These are phyloP conservation scores for Schizochytrium sp. DNA, from an alignment of 108 stramenopile species.

Conservation along the genomic window DNA sequence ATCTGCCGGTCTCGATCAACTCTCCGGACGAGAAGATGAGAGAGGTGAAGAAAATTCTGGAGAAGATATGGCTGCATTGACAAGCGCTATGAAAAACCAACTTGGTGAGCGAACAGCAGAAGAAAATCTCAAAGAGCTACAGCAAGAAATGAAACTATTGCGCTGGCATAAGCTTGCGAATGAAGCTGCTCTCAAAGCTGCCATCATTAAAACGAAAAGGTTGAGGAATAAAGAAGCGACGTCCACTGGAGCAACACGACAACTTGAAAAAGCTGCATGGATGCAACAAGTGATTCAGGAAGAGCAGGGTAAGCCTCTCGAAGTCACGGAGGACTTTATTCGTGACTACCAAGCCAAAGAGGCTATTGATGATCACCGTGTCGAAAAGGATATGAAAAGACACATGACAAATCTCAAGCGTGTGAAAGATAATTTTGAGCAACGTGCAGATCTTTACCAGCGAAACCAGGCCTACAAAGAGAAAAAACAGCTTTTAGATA, in stretches of 20 bases:
- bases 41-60: background rate
- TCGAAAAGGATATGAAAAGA: slow-evolving; percentile 70
- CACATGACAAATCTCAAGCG: slow-evolving; percentile 69
- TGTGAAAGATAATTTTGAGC: slow-evolving; percentile 66
- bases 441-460: slow-evolving; percentile 18
- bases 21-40: background rate
- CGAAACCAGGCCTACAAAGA: slow-evolving; percentile 63
- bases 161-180: slow-evolving; percentile 82
- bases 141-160: slow-evolving; percentile 79
- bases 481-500: slow-evolving; percentile 61
- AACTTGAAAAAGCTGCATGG: slow-evolving; percentile 70
- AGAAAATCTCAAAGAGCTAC: slow-evolving; percentile 65
- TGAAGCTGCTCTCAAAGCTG: slow-evolving; percentile 79
- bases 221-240: slow-evolving; percentile 65
- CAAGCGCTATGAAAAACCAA: background rate
- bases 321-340: slow-evolving; percentile 70
- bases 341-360: slow-evolving; percentile 66
- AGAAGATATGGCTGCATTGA: background rate
- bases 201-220: slow-evolving; percentile 75
- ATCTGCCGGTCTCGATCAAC: background rate
- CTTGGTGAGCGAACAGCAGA: slow-evolving; percentile 55
- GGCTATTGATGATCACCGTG: slow-evolving; percentile 63
- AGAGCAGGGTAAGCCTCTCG: slow-evolving; percentile 76
- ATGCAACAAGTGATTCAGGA: slow-evolving; percentile 76
- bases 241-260: background rate